Conservation (phyloP, 2,329 filamentous ascomycete species). For the Sclerotinia borealis region DNA sequence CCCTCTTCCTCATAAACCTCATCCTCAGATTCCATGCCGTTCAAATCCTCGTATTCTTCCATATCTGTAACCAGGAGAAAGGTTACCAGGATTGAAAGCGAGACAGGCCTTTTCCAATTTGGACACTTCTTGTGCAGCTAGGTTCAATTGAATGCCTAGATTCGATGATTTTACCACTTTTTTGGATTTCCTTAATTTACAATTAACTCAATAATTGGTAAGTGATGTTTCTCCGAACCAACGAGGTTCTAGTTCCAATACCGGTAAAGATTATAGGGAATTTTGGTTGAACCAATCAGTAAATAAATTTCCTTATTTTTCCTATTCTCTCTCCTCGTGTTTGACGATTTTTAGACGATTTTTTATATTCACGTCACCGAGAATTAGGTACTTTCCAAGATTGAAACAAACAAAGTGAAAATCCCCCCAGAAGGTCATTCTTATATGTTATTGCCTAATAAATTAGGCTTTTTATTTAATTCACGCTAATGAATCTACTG, state of each 20-base stretch:
- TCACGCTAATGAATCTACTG: background rate
- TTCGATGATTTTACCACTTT: background rate
- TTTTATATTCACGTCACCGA: background rate
- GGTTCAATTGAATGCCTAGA: background rate
- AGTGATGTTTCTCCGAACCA: background rate
- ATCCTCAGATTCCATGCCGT: background rate
- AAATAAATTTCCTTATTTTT: background rate
- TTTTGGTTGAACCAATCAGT: constrained; percentile 2
- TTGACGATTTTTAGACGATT: background rate
- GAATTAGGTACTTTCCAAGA: no score
- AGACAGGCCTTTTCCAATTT: background rate
- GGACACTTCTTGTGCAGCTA: background rate
- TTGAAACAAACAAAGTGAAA: no score
- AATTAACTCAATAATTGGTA: background rate
- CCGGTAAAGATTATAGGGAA: background rate
- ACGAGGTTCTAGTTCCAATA: background rate
- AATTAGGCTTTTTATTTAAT: background rate
- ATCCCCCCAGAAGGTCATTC: background rate
- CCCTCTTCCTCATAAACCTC: background rate
- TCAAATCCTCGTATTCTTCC: constrained; percentile 5
- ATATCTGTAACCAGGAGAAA: background rate
- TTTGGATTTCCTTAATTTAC: background rate
- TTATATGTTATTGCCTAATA: background rate
- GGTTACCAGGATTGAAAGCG: background rate
- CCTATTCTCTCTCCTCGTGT: background rate